Percentiles rank a stretch among this genome's conserved stretches.
Evolutionary conservation across 2,329 filamentous ascomycete genomes (phyloP).

Genomic region (Colletotrichum sansevieriae): DNA sequence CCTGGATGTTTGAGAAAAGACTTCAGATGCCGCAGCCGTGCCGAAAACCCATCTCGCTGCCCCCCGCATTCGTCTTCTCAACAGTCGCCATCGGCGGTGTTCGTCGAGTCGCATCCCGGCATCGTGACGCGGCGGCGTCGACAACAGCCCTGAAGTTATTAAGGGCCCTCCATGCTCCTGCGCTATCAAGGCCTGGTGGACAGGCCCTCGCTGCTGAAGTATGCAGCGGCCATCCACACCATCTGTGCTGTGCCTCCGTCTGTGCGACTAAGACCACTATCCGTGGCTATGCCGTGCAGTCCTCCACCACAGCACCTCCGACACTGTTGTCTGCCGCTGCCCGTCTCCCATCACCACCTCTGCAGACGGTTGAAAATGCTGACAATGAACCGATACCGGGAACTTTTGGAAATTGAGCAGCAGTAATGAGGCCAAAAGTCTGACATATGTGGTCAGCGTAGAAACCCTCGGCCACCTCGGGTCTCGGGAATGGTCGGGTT

Average conservation of each 20-base stretch:
- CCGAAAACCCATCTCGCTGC: conserved; percentile 4
- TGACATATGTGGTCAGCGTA: neutral
- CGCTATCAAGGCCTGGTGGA: neutral
- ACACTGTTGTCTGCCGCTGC: conserved; percentile 13
- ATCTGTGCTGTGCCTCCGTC: conserved; percentile 19
- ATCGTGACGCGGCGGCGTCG: conserved; percentile 2
- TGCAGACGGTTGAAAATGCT: neutral
- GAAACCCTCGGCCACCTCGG: neutral
- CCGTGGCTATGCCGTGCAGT: conserved; percentile 11
- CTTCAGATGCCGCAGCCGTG: conserved; percentile 32
- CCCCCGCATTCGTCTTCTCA: neutral
- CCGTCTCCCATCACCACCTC: neutral
- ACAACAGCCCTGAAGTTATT: conserved; percentile 10
- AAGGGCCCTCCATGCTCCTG: conserved; percentile 13
- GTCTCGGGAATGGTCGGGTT: neutral
- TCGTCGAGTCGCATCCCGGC: neutral
- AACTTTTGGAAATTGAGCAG: neutral
- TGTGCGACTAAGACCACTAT: conserved; percentile 23
- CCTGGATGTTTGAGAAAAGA: conserved; percentile 26
- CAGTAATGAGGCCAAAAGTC: neutral
- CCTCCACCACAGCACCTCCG: neutral
- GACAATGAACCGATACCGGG: neutral
- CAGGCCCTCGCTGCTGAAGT: neutral
- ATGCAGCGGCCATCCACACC: conserved; percentile 18
- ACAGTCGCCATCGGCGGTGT: neutral